Conservation (phyloP, 495 filamentous ascomycete species). For the Daldinia bambusicola region DNA sequence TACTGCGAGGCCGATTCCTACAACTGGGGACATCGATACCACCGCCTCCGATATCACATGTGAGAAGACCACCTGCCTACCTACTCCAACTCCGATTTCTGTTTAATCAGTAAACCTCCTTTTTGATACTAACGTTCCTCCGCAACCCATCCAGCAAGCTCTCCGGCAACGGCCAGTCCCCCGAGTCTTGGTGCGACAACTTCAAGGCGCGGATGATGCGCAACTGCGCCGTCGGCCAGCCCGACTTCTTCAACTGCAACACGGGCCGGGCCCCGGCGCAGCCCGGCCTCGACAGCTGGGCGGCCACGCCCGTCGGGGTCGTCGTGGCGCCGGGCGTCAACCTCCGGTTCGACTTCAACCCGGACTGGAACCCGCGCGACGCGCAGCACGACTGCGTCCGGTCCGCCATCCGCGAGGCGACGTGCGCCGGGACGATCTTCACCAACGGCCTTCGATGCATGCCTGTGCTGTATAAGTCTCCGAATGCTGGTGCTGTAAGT, state of each 20-base stretch:
- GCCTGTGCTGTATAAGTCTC: constrained; percentile 15
- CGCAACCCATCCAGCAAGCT: constrained; percentile 21
- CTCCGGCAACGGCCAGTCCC: constrained; percentile 26
- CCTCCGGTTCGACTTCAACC: constrained; percentile 38
- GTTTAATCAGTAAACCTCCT: neutral
- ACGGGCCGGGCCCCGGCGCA: constrained; percentile 15
- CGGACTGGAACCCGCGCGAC: constrained; percentile 24
- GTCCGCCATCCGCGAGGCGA: constrained; percentile 33
- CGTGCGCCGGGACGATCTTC: constrained; percentile 24
- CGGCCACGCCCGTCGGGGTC: constrained; percentile 9
- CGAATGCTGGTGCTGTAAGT: constrained; percentile 9
- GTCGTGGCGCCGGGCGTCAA: constrained; percentile 26
- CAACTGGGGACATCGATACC: constrained; percentile 16
- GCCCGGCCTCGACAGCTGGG: constrained; percentile 22
- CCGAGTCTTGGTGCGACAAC: constrained; percentile 22
- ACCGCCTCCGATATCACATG: constrained; percentile 34
- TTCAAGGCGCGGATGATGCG: constrained; percentile 36
- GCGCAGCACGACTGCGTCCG: constrained; percentile 35
- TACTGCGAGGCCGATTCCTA: constrained; percentile 33
- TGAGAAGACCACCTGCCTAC: constrained; percentile 1
- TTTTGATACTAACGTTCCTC: neutral
- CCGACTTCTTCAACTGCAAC: constrained; percentile 42
- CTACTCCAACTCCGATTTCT: neutral
- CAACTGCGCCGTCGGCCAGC: constrained; percentile 20
- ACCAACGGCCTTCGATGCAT: constrained; percentile 29